These are phyloP conservation scores for Crassisporium funariophilum DNA, from an alignment of 768 basidiomycete species.

Conservation along the genomic window DNA sequence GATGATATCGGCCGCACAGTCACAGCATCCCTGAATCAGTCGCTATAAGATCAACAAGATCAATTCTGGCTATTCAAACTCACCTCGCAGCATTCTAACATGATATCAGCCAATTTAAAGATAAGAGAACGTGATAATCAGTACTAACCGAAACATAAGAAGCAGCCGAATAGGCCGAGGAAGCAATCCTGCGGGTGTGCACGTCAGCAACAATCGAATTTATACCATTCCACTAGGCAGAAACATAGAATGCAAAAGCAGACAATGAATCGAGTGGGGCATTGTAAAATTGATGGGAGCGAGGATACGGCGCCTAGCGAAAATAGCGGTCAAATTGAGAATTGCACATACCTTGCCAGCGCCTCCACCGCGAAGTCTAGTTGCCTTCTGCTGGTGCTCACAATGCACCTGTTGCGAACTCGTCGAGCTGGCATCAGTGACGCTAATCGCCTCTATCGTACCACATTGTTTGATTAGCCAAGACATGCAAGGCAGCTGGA, in stretches of 20 bases:
- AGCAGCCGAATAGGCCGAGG: slow-evolving; percentile 60
- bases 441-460: slow-evolving; percentile 47
- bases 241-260: slow-evolving; percentile 2
- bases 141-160: slow-evolving; percentile 70
- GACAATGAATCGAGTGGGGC: slow-evolving; percentile 8
- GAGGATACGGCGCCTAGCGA: slow-evolving; percentile 1
- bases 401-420: slow-evolving; percentile 31
- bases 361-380: slow-evolving; percentile 71
- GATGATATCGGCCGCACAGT: too few relatives aligned
- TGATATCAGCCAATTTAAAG: not conserved
- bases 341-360: slow-evolving; percentile 54
- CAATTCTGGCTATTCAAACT: too few relatives aligned
- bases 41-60: too few relatives aligned
- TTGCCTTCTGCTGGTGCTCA: slow-evolving; percentile 50
- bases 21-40: too few relatives aligned
- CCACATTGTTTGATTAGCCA: not conserved
- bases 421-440: slow-evolving; percentile 28
- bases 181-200: slow-evolving; percentile 59
- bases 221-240: not conserved
- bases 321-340: not conserved
- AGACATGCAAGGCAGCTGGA: not conserved
- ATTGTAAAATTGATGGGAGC: not conserved
- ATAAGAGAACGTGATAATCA: not conserved
- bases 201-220: slow-evolving; percentile 4
- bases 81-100: not conserved